Conservation (phyloP, 192 early-diverging fungal genomes). For the Gonapodya sp. region DNA sequence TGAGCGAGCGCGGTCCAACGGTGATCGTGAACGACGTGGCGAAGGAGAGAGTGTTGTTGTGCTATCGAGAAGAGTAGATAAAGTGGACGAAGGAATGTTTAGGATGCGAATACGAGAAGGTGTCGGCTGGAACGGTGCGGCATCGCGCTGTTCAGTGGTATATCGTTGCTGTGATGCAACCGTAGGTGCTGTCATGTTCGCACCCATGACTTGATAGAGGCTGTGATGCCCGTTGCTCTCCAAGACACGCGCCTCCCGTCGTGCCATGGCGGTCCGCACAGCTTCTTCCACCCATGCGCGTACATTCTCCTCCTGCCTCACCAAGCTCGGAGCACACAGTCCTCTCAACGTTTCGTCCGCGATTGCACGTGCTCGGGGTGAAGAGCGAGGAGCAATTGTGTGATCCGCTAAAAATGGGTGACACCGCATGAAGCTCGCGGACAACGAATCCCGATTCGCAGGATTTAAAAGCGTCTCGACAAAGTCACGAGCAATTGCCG, state of each 20-base stretch:
- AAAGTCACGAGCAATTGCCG: background rate
- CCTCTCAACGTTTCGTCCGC: background rate
- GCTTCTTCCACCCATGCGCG: background rate
- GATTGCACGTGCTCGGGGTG: background rate
- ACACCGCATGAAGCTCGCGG: background rate
- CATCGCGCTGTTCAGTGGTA: background rate
- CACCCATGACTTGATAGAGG: background rate
- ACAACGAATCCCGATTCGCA: background rate
- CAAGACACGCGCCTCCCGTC: background rate
- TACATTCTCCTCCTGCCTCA: background rate
- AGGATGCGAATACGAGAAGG: background rate
- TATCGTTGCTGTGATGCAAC: background rate
- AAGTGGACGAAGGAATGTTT: background rate
- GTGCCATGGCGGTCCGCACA: background rate
- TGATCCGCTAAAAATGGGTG: constrained; percentile 1
- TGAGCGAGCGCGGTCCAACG: background rate
- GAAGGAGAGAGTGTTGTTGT: too few species aligned
- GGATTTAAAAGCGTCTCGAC: background rate
- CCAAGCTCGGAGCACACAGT: background rate
- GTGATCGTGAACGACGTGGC: too few species aligned
- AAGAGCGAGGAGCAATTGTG: background rate
- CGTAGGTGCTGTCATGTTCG: background rate
- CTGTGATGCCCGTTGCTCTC: background rate
- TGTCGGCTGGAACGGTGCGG: background rate
- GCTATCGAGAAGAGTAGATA: background rate